Evolutionary conservation across 306 rosid genomes (phyloP).

Genomic region (Astragalus membranaceus): DNA sequence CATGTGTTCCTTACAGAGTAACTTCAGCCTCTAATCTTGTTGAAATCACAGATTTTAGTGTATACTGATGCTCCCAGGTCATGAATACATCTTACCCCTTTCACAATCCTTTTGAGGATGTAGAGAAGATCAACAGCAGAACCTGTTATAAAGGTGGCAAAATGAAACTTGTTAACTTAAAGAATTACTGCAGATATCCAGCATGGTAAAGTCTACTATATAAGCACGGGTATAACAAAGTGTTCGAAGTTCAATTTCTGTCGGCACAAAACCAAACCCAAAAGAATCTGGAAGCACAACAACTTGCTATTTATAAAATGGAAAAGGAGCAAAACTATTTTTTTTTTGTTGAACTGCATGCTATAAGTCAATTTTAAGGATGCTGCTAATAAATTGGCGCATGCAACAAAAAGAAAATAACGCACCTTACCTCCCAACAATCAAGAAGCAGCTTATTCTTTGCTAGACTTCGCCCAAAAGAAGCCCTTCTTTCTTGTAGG

Average conservation of each 20-base stretch:
- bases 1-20: slow-evolving; percentile 56
- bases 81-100: slow-evolving; percentile 17
- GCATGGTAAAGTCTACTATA: slow-evolving; percentile 20
- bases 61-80: slow-evolving; percentile 27
- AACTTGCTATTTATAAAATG: not conserved
- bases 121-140: slow-evolving; percentile 30
- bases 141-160: slow-evolving; percentile 30
- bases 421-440: slow-evolving; percentile 37
- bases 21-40: slow-evolving; percentile 36
- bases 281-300: slow-evolving; percentile 7
- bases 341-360: not conserved
- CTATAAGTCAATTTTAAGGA: slow-evolving; percentile 7
- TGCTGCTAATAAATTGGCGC: not conserved
- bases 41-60: slow-evolving; percentile 25
- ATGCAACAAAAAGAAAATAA: slow-evolving; percentile 4
- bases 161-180: not conserved
- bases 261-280: not conserved
- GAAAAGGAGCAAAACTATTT: not conserved
- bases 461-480: slow-evolving; percentile 92
- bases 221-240: not conserved
- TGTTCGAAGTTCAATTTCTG: not conserved
- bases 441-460: slow-evolving; percentile 39
- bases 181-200: not conserved
- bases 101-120: slow-evolving; percentile 24
- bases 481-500: slow-evolving; percentile 78